Conservation (phyloP, 257 asterid species). For the Marsdenia floribunda region DNA sequence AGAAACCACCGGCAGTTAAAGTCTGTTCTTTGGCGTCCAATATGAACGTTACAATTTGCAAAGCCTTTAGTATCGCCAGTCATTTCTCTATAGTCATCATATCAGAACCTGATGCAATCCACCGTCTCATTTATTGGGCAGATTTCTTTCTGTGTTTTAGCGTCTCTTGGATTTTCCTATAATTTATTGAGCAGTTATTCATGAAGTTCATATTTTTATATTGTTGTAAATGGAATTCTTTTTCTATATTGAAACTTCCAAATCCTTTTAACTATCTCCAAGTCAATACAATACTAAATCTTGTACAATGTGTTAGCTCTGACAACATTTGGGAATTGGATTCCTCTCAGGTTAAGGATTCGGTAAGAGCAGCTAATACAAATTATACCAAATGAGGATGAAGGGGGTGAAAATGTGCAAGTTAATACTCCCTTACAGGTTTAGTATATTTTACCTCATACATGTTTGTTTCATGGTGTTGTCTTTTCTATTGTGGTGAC, state of each 20-base stretch:
- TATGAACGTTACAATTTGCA: background rate
- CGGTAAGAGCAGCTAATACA: background rate
- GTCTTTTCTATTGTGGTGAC: background rate
- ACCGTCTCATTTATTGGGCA: background rate
- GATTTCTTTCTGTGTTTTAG: background rate
- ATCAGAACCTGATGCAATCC: background rate
- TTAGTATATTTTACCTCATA: background rate
- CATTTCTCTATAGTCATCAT: background rate
- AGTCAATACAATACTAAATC: background rate
- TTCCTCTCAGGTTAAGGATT: background rate
- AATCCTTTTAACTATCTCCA: background rate
- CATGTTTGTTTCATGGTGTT: background rate
- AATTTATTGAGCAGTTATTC: background rate
- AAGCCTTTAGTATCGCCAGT: background rate
- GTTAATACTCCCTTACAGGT: conserved; percentile 55
- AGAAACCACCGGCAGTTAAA: background rate
- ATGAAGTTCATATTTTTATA: background rate
- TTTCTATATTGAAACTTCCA: background rate
- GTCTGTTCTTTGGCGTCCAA: background rate
- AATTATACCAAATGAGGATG: conserved; percentile 16
- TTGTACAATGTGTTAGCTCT: background rate
- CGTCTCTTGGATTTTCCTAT: background rate
- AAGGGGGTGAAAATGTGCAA: conserved; percentile 27
- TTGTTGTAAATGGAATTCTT: background rate
- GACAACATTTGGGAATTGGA: background rate